Base-by-base conservation (phyloP, 2,329 filamentous ascomycete species). In the Penicillium capsulatum region DNA sequence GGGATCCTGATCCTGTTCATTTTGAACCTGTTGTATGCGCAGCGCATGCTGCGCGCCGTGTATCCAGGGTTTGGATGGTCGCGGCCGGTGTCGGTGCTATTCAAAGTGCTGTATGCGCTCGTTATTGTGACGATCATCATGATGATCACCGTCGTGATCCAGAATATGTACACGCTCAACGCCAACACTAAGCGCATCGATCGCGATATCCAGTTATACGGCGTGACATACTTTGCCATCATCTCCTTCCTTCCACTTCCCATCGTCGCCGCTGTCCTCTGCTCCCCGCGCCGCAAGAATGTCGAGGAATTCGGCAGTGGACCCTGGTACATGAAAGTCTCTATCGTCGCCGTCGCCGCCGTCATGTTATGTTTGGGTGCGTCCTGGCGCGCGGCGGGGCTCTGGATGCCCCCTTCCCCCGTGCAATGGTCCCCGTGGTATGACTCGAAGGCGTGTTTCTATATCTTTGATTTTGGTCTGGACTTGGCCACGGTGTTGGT, bases 1-100 rank as follows among this genome's bases (percentile, higher is more conserved):
- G 87, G 86, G 29, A 80, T 89, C 11, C 60, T 94, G 22, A 64
- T 94, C 6, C 69, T 94, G 17, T 91, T 86, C 63, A 67, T 91
- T 54, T 69, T 88, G 64, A 92, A 94, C 66, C 66, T 94, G 29
- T 68, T 92, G 55, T 86, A 90, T 58, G 67, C 82, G 0, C 85
- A 88, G 64, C 80, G 88, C 31, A 73, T 94, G 17, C 64, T 92
- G 13, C 77, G 88, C 38, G 83, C 84, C 3, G 77, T 79, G 31
- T 84, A 90, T 55, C 86, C 86, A 0, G 58, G 61, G 2, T 59
- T 87, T 20, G 87, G 86, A 42, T 91, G 86, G 86, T 73, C 77
- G 46, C 70, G 65, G 16, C 53, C 65, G 2, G 69, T 79, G 16
- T 71, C 69, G 2, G 48, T 69, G 14, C 40, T 64, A 17, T 83